Conservation (phyloP, 495 filamentous ascomycete genomes). For the Chaetomium cochliodes region DNA sequence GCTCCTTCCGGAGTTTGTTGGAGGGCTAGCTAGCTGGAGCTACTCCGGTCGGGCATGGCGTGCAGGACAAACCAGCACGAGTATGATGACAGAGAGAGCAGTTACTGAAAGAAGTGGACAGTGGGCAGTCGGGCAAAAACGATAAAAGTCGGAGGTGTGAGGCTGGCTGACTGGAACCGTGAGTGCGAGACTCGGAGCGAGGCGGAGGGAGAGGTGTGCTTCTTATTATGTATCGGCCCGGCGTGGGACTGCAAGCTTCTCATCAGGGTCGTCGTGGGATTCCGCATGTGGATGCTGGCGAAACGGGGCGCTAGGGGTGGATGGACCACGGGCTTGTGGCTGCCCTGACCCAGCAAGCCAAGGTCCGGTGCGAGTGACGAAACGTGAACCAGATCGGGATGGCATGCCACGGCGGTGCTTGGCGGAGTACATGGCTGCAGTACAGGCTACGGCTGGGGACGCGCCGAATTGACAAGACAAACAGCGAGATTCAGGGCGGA, state of each 20-base stretch:
- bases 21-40: conserved; percentile 26
- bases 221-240: conserved; percentile 32
- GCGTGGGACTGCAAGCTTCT: conserved; percentile 26
- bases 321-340: conserved; percentile 19
- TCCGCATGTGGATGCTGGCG: conserved; percentile 24
- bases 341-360: conserved; percentile 19
- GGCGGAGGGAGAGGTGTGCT: conserved; percentile 31
- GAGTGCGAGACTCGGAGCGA: conserved; percentile 29
- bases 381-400: conserved; percentile 32
- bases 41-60: conserved; percentile 26
- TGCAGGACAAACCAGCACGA: conserved; percentile 19
- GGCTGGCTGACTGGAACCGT: conserved; percentile 22
- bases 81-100: neutral
- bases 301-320: conserved; percentile 31
- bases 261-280: conserved; percentile 25
- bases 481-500: neutral
- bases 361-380: conserved; percentile 31
- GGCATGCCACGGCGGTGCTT: conserved; percentile 10
- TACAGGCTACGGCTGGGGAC: conserved; percentile 20
- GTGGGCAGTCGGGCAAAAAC: neutral
- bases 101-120: neutral
- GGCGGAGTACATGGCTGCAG: conserved; percentile 21
- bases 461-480: conserved; percentile 5
- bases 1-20: conserved; percentile 19
- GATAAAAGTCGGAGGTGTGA: neutral